Evolutionary conservation across 1,284 basidiomycete genomes (phyloP), one percentile per base, ranked within the genome.

Genomic region (Microbotryomycetes sp.): DNA sequence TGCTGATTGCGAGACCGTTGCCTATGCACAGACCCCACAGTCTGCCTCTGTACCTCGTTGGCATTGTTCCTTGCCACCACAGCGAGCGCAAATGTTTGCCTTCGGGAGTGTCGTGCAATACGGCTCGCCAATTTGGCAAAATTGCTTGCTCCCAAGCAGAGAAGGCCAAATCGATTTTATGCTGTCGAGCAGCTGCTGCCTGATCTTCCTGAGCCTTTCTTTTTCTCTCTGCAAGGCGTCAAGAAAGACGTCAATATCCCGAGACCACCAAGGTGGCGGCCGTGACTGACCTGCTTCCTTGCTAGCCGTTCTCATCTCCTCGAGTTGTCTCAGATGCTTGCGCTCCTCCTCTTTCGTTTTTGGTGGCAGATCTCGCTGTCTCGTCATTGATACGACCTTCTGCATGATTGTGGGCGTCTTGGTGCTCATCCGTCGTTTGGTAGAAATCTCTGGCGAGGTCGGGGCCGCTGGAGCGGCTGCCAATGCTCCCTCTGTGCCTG

Each of bases 11-110:
- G 54, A 97, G 79, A 19, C 85, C 81, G 73, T 98, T 98, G 7
- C 94, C 94, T 23, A 91, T 85, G 4, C 88, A 90, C 60, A 83
- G 80, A 70, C 87, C 84, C 94, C 94, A 98, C 76, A 97, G 84
- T 4, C 82, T 78, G 1, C 89, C 88, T 48, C 94, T 82, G 58
- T 94, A 78, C 74, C 89, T 88, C 0, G 86, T 84, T 0, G 94
- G 94, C 56, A 93, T 86, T 6, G 71, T 72, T 6, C 94, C 94
- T 50, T 83, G 82, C 86, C 92, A 94, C 94, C 94, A 98, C 19
- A 97, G 72, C 70, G 81, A 82, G 48, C 88, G 81, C 56, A 94
- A 77, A 1, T 75, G 7, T 3, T 53, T 29, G 0, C 65, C 62
- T 23, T 76, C 0, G 82, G 79, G 66, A 86, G 84, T 68, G 81